These are phyloP conservation scores for Aspergillus neotritici DNA, from an alignment of 2,329 filamentous ascomycete species.

Conservation along the genomic window DNA sequence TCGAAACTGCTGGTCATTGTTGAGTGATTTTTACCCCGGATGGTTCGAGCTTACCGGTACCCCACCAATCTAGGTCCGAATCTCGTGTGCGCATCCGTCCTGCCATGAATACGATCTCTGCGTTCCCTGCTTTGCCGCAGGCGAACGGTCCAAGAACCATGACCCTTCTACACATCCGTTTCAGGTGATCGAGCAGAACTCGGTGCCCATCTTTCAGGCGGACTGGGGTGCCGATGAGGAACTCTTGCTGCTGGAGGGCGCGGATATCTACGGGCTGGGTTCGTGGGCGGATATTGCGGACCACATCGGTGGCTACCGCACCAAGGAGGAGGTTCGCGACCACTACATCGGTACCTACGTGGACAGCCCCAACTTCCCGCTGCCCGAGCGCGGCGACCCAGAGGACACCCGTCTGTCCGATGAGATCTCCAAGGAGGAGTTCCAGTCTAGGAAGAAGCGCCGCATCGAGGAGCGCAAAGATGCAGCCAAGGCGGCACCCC, in stretches of 20 bases:
- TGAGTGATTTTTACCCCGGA: background rate
- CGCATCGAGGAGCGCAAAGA: constrained; percentile 90
- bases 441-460: constrained; percentile 86
- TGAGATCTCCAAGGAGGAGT: constrained; percentile 80
- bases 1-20: background rate
- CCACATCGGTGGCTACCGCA: constrained; percentile 90
- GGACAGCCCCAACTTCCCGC: constrained; percentile 73
- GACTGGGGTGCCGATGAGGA: constrained; percentile 99
- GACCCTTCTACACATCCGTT: constrained; percentile 81
- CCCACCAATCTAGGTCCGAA: constrained; percentile 64
- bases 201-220: constrained; percentile 88
- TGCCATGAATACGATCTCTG: constrained; percentile 97
- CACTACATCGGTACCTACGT: constrained; percentile 90
- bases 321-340: constrained; percentile 91
- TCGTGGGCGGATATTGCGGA: constrained; percentile 98
- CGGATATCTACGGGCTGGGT: constrained; percentile 90
- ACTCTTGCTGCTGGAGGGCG: constrained; percentile 83
- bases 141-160: constrained; percentile 74
- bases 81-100: constrained; percentile 74
- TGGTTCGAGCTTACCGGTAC: background rate
- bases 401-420: constrained; percentile 72
- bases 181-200: constrained; percentile 96
- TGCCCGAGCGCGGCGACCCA: constrained; percentile 80
- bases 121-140: constrained; percentile 86
- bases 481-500: constrained; percentile 73